Evolutionary conservation across 768 basidiomycete genomes (phyloP).

Genomic region (Termitomyces sp.): DNA sequence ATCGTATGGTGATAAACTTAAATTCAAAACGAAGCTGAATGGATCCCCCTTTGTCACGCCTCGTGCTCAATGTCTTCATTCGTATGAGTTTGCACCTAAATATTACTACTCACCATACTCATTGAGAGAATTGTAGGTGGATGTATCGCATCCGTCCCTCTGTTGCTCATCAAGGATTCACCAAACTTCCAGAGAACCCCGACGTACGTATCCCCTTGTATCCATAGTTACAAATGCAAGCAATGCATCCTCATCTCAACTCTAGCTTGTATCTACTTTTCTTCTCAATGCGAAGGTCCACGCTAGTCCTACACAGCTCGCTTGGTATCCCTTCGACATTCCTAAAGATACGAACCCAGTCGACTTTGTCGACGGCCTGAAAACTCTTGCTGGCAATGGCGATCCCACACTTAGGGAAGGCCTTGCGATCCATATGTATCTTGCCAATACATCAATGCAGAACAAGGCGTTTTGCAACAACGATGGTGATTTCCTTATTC

Average conservation of each 20-base stretch:
- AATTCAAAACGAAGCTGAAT: constrained; percentile 39
- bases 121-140: constrained; percentile 33
- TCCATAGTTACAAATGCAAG: background rate
- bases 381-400: constrained; percentile 60
- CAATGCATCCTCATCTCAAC: background rate
- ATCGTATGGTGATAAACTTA: background rate
- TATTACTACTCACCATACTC: background rate
- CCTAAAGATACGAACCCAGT: constrained; percentile 34
- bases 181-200: constrained; percentile 46
- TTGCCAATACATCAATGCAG: constrained; percentile 55
- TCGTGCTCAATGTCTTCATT: constrained; percentile 44
- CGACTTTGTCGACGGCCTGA: constrained; percentile 55
- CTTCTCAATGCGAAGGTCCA: constrained; percentile 55
- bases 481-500: constrained; percentile 63
- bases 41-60: constrained; percentile 59
- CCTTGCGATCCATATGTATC: constrained; percentile 58
- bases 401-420: constrained; percentile 61
- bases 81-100: constrained; percentile 28
- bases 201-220: constrained; percentile 43
- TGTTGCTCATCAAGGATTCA: constrained; percentile 62
- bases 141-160: constrained; percentile 65
- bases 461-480: constrained; percentile 56
- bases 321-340: constrained; percentile 59
- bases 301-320: constrained; percentile 57
- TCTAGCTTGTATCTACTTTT: constrained; percentile 59